Evolutionary conservation across 2,329 filamentous ascomycete genomes (phyloP).

Genomic region (Harringtonia lauricola): DNA sequence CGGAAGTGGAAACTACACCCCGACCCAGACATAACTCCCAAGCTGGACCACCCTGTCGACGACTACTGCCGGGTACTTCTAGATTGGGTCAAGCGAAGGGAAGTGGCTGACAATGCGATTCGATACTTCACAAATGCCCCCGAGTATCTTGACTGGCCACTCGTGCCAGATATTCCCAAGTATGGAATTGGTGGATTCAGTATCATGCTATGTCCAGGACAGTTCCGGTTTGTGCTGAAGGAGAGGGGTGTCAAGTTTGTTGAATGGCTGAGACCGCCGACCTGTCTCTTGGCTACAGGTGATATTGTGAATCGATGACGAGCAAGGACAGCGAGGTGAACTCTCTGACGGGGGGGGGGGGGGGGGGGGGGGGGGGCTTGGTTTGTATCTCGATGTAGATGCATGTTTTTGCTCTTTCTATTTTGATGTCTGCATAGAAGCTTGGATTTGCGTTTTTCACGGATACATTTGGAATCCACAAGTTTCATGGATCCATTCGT

Average conservation of each 20-base stretch:
- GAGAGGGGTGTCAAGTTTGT: background rate
- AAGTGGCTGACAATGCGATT: background rate
- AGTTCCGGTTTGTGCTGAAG: background rate
- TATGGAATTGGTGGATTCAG: too few relatives aligned
- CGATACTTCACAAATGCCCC: background rate
- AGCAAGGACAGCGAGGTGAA: background rate
- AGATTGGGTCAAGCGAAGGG: slow-evolving; percentile 1
- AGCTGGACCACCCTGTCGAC: slow-evolving; percentile 4
- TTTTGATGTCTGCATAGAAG: too few relatives aligned
- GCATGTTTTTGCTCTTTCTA: too few relatives aligned
- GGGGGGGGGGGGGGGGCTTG: too few relatives aligned
- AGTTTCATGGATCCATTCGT: too few relatives aligned
- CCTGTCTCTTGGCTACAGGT: background rate
- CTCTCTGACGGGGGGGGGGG: background rate
- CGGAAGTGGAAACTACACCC: slow-evolving; percentile 3
- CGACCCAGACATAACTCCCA: background rate
- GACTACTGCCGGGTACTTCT: slow-evolving; percentile 1
- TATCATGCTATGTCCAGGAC: too few relatives aligned
- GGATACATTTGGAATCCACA: too few relatives aligned
- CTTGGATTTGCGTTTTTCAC: too few relatives aligned
- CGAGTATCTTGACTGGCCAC: background rate
- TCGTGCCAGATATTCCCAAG: background rate
- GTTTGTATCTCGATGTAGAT: too few relatives aligned
- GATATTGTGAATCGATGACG: background rate
- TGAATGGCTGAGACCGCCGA: background rate